Percentiles rank a stretch among this genome's conserved stretches.
These are phyloP conservation scores for Paraphoma sp. DNA, from an alignment of 2,329 filamentous ascomycete genomes.

Conservation along the genomic window DNA sequence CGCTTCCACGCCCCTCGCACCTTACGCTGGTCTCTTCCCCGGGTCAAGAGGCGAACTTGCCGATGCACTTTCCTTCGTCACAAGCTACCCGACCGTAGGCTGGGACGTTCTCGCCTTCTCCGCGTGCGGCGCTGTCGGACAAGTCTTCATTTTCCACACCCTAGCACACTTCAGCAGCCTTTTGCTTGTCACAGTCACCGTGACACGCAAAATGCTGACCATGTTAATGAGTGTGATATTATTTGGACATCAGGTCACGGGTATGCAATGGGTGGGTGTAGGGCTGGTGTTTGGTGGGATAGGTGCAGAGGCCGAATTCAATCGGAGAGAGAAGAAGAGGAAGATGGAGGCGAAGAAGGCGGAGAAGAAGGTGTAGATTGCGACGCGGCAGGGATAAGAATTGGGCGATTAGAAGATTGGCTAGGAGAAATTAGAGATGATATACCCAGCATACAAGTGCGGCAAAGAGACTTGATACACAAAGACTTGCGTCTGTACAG, in stretches of 20 bases:
- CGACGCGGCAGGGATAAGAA: too few species aligned
- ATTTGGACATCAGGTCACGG: constrained; percentile 85
- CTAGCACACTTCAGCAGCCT: constrained; percentile 90
- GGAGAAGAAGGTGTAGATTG: not conserved
- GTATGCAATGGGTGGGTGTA: constrained; percentile 95
- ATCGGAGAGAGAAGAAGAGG: constrained; percentile 79
- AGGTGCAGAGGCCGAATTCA: constrained; percentile 85
- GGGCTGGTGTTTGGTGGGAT: constrained; percentile 93
- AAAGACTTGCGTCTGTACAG: too few species aligned
- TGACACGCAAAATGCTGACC: constrained; percentile 98
- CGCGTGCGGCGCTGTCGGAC: constrained; percentile 87
- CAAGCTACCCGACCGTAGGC: constrained; percentile 79
- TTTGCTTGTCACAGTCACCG: constrained; percentile 92
- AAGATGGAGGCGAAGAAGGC: constrained; percentile 70
- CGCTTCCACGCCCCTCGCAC: constrained; percentile 62
- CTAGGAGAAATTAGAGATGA: too few species aligned
- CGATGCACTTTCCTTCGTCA: constrained; percentile 82
- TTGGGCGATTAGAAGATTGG: too few species aligned
- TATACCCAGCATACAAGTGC: too few species aligned
- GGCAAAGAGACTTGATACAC: too few species aligned
- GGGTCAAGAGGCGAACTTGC: constrained; percentile 72
- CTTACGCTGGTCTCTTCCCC: constrained; percentile 50
- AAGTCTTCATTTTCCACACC: constrained; percentile 96
- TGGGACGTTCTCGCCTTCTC: constrained; percentile 90
- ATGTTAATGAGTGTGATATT: constrained; percentile 96